phyloP scores from a whole-genome alignment of 257 asterid genomes.

The Thymus mandschuricus region DNA sequence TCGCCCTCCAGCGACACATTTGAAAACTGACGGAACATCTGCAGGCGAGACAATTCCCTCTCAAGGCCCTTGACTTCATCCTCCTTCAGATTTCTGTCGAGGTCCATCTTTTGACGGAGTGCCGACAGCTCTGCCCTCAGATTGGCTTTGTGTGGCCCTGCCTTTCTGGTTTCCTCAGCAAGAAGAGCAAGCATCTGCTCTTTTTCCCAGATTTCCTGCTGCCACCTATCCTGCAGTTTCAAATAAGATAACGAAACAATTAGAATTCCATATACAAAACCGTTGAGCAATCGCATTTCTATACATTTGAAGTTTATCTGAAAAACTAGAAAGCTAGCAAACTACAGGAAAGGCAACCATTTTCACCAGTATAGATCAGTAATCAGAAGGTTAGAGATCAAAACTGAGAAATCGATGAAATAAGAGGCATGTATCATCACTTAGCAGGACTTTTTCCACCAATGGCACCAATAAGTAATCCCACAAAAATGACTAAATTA shows the following conservation, averaged over 20 bases:
- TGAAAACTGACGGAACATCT: neutral
- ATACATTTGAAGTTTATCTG: too few relatives aligned
- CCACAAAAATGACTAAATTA: neutral
- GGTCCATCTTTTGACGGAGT: neutral
- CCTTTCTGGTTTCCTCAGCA: slow-evolving; percentile 7
- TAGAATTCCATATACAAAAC: too few relatives aligned
- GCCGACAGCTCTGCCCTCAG: neutral
- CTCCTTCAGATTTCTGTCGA: neutral
- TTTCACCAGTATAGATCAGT: too few relatives aligned
- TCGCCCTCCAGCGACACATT: slow-evolving; percentile 16
- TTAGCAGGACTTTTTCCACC: too few relatives aligned
- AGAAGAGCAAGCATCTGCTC: neutral
- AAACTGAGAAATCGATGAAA: too few relatives aligned
- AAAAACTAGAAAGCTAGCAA: too few relatives aligned
- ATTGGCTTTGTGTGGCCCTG: neutral
- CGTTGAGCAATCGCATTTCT: too few relatives aligned
- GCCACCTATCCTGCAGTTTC: slow-evolving; percentile 5
- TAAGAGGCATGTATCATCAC: too few relatives aligned
- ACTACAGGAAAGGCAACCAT: too few relatives aligned
- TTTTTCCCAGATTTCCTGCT: neutral
- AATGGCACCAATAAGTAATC: neutral
- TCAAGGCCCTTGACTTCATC: neutral
- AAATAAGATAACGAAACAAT: too few relatives aligned
- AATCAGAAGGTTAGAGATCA: too few relatives aligned
- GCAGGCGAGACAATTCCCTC: neutral